Percentiles rank a stretch among this genome's conserved stretches.
phyloP scores from a whole-genome alignment of 2,329 filamentous ascomycete species.

The Epichloe bromicola region DNA sequence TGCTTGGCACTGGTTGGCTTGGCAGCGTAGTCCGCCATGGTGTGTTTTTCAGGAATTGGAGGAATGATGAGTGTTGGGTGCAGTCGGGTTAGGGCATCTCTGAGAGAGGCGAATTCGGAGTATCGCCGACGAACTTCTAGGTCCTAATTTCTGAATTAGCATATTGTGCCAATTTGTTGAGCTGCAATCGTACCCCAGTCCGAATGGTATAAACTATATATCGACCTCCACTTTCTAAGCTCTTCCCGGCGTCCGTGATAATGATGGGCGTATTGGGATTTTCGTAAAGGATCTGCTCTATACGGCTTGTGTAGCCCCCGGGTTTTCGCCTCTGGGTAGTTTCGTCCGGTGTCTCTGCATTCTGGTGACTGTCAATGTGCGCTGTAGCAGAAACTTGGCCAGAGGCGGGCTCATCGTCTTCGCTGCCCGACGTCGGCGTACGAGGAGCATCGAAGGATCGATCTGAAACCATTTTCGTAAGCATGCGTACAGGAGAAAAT shows the following conservation, averaged over 20 bases:
- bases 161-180: background rate
- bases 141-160: constrained; percentile 44
- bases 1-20: constrained; percentile 98
- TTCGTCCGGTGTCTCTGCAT: constrained; percentile 29
- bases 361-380: constrained; percentile 31
- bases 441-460: constrained; percentile 48
- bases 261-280: constrained; percentile 80
- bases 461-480: constrained; percentile 11
- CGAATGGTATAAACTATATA: constrained; percentile 97
- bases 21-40: constrained; percentile 95
- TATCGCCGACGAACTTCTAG: constrained; percentile 90
- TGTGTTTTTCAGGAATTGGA: constrained; percentile 96
- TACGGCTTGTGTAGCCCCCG: constrained; percentile 88
- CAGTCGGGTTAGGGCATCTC: constrained; percentile 76
- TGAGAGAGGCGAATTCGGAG: constrained; percentile 87
- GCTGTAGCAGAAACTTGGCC: constrained; percentile 16
- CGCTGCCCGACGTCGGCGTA: constrained; percentile 58
- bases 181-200: constrained; percentile 59
- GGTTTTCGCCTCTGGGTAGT: constrained; percentile 53
- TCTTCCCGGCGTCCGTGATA: constrained; percentile 94
- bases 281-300: constrained; percentile 96
- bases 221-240: constrained; percentile 76
- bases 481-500: background rate
- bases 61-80: constrained; percentile 94
- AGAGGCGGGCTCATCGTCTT: constrained; percentile 43